A percentile compares a stretch with the other conserved stretches of the same genome.
Evolutionary conservation across 768 basidiomycete genomes (phyloP).

Genomic region (Boletus huronensis): DNA sequence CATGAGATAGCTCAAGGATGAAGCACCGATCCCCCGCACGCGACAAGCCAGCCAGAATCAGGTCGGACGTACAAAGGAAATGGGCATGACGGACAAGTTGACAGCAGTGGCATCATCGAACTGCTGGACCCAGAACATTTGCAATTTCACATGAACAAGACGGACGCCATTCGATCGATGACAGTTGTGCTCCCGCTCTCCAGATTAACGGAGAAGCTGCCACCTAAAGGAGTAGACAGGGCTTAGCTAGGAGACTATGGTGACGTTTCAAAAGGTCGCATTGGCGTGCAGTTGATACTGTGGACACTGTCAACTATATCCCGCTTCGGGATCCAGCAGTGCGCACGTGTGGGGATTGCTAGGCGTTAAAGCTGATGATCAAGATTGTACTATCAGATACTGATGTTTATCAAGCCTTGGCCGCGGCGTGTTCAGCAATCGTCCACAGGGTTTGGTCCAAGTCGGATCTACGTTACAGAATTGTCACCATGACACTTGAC

Average conservation of each 20-base stretch:
- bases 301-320: not conserved
- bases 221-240: not conserved
- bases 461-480: not conserved
- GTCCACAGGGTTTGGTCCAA: not conserved
- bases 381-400: not conserved
- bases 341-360: not conserved
- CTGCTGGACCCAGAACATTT: not conserved
- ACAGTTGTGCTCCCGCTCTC: not conserved
- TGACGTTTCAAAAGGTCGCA: not conserved
- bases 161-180: constrained; percentile 5
- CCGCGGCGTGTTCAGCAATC: not conserved
- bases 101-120: not conserved
- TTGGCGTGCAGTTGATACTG: not conserved
- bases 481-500: not conserved
- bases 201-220: not conserved
- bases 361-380: not conserved
- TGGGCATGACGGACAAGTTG: not conserved
- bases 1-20: not conserved
- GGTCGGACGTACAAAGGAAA: not conserved
- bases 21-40: too few relatives aligned
- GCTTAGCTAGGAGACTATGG: not conserved
- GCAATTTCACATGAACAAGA: constrained; percentile 3
- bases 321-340: not conserved
- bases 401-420: not conserved
- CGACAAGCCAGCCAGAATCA: not conserved